Conservation (phyloP, 177 flowering plant genomes). For the Vitis hybrid region DNA sequence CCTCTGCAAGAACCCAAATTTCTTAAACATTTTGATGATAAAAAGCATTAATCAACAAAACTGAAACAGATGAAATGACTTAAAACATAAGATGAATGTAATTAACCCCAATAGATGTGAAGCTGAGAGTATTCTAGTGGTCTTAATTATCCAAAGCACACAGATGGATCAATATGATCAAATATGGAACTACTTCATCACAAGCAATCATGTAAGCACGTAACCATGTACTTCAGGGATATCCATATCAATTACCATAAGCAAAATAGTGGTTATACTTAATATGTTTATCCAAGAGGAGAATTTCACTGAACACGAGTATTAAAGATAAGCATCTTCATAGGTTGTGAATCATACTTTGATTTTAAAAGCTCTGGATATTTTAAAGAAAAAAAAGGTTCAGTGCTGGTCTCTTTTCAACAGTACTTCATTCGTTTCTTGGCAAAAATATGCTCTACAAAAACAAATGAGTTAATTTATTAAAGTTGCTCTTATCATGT, state of each 20-base stretch:
- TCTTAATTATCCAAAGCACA: not conserved
- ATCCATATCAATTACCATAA: not conserved
- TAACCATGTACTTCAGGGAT: not conserved
- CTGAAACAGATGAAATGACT: not conserved
- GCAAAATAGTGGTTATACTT: not conserved
- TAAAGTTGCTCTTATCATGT: not conserved
- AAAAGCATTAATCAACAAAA: not conserved
- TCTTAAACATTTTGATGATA: not conserved
- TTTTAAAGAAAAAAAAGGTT: not conserved
- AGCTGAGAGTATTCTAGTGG: not conserved
- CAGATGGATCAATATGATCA: not conserved
- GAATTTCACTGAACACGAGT: too few species aligned
- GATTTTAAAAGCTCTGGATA: too few species aligned
- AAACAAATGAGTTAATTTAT: not conserved
- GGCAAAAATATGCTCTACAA: not conserved
- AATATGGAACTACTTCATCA: not conserved
- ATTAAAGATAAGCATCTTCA: too few species aligned
- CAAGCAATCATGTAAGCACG: not conserved
- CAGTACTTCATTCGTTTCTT: not conserved
- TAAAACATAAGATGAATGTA: slow-evolving; percentile 4
- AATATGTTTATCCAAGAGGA: not conserved
- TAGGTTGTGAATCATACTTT: too few species aligned
- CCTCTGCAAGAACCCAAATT: slow-evolving; percentile 25
- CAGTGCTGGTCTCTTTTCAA: not conserved
- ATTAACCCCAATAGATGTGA: not conserved